phyloP scores from a whole-genome alignment of 345 rosid genomes.

The Diplotaxis tenuifolia region DNA sequence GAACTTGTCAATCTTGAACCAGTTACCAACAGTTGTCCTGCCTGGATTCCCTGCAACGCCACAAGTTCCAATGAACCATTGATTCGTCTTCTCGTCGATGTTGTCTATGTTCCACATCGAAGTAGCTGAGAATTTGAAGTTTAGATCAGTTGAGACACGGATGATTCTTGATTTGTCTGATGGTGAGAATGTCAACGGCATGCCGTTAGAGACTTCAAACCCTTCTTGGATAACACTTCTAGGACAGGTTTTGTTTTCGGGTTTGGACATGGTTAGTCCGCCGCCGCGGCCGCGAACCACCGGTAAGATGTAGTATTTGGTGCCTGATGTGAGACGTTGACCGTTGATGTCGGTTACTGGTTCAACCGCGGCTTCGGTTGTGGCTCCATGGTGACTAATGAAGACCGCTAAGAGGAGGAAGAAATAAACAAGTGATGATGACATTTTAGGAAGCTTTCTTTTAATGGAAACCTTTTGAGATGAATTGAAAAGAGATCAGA shows the following conservation, averaged over 20 bases:
- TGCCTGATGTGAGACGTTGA: constrained; percentile 1
- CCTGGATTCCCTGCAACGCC: constrained; percentile 69
- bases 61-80: constrained; percentile 46
- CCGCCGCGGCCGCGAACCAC: constrained; percentile 38
- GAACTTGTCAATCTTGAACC: constrained; percentile 63
- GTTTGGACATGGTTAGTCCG: constrained; percentile 22
- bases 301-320: constrained; percentile 37
- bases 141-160: constrained; percentile 33
- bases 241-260: constrained; percentile 25
- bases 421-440: constrained; percentile 4
- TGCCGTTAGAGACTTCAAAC: constrained; percentile 27
- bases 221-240: constrained; percentile 29
- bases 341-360: constrained; percentile 25
- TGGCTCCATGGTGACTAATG: constrained; percentile 20
- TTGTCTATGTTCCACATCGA: constrained; percentile 48
- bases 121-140: constrained; percentile 46
- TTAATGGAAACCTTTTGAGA: background rate
- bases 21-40: constrained; percentile 40
- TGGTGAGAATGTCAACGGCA: constrained; percentile 29
- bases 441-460: constrained; percentile 23
- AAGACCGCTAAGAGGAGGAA: constrained; percentile 14
- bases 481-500: background rate
- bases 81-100: constrained; percentile 40
- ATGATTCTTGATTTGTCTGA: constrained; percentile 20
- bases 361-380: constrained; percentile 12